Base-by-base conservation (phyloP, 2,329 filamentous ascomycete genomes). In the Aschersonia sp. region DNA sequence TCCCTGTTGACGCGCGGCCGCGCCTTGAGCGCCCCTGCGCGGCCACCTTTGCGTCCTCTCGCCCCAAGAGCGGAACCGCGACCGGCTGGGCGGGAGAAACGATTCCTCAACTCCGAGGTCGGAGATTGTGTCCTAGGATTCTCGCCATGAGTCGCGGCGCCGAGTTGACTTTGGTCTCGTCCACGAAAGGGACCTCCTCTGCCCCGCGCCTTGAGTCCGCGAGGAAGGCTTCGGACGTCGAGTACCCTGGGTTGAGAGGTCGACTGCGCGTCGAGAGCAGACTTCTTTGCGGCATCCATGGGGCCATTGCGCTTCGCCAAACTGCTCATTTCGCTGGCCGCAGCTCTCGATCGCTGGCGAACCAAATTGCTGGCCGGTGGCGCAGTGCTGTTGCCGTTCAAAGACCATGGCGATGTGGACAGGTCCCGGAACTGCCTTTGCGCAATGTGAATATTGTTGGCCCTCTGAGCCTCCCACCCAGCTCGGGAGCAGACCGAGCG, bases 171-270 rank as follows among this genome's bases (percentile, higher is more conserved):
- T 12, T 45, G 44, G 28, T 45, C 35, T 32, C 57, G 51, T 4
- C 56, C 55, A 9, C 53, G 50, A 12, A 56, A 49, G 9, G 57
- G 56, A n/a, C 58, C 59, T 43, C 56, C 55, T 28, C 59, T 7
- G 7, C 35, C 35, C 7, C 35, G 53, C 20, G 56, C 45, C 3
- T 57, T 55, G 29, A 48, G 31, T 28, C 63, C 60, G 38, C 58
- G 51, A 5, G 64, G 66, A 9, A 70, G 55, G 48, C 56, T 68
- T 48, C 58, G 61, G 48, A 71, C 55, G 48, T 68, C 65, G 44
- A 72, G 59, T 12, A 71, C 56, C 50, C 61, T 66, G 30, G 63
- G 60, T 38, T 52, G 52, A 10, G 54, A 53, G 4, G 47, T 41
- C 30, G 43, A 30, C 31, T 38, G 40, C 7, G 40, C 9, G 2